These are phyloP conservation scores for Brassica carinata DNA, from an alignment of 345 rosid genomes.

Conservation along the genomic window DNA sequence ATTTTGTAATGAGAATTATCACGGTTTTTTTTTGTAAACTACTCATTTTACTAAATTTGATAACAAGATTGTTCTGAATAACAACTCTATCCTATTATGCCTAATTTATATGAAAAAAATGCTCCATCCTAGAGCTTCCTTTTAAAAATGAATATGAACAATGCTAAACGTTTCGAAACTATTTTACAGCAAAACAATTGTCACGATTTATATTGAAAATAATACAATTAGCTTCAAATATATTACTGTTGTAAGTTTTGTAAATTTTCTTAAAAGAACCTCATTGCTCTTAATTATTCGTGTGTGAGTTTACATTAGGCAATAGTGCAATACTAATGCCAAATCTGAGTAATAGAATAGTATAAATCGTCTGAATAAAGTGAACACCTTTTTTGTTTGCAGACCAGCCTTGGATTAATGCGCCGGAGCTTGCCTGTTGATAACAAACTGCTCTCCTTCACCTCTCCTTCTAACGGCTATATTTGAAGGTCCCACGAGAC, in stretches of 20 bases:
- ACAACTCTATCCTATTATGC: too few species aligned
- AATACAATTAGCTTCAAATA: not conserved
- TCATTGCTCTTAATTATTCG: not conserved
- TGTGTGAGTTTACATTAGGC: not conserved
- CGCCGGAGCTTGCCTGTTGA: slow-evolving; percentile 20
- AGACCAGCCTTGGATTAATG: slow-evolving; percentile 38
- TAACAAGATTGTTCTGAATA: too few species aligned
- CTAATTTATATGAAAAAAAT: too few species aligned
- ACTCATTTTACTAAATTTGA: too few species aligned
- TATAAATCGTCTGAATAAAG: not conserved
- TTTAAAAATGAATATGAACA: too few species aligned
- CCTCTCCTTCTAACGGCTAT: slow-evolving; percentile 31
- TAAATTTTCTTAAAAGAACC: not conserved
- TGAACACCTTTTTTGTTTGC: not conserved
- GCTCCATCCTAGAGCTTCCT: too few species aligned
- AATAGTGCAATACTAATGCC: not conserved
- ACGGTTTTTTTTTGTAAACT: too few species aligned
- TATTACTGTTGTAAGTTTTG: not conserved
- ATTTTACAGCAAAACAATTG: too few species aligned
- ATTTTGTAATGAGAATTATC: not conserved
- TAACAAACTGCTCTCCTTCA: slow-evolving; percentile 30
- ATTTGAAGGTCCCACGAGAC: slow-evolving; percentile 24
- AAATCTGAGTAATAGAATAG: slow-evolving; percentile 9
- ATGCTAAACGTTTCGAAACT: too few species aligned
- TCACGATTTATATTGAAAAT: not conserved